Evolutionary conservation across 176 grass and related monocot genomes (phyloP), one percentile per base, ranked within the genome.

Genomic region (Areca catechu): DNA sequence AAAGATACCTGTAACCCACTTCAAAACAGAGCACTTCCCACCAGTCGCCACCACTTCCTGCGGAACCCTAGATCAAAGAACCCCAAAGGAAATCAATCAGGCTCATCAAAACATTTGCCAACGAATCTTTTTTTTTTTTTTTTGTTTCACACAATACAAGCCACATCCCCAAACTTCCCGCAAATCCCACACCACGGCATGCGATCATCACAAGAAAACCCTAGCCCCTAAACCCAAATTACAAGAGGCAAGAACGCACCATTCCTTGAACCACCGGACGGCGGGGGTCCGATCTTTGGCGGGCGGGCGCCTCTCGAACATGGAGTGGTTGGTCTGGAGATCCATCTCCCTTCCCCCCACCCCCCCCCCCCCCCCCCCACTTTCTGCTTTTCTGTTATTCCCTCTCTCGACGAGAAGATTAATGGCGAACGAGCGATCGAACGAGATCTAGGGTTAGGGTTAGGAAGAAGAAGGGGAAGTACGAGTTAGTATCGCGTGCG

Each of bases 201-300:
- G 25, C 19, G 49, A 28, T 53, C 48, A 63, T 22, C 60, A 19
- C 9, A 49, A 15, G 29, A 48, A 16, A 55, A 43, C 58, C 16
- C 4, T 54, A 16, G 16, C n/a, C 21, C 9, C 14, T 16, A 48
- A 23, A 19, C 10, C 22, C 2, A 18, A 56, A 19, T 9, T 50
- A 16, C 2, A 16, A 48, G 24, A 61, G 52, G 10, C 16, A 49
- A 57, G 1, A 58, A 62, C 58, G 71, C 53, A 95, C 89, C 89
- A 95, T 50, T 89, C 71, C 72, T 89, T 95, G 65, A 89, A 63
- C 89, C 89, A 95, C 30, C 85, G 85, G 15, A 80, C 64, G 64
- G 85, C 67, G 29, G 81, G 71, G 52, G 48, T 21, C 5, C 76
- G 68, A 24, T 48, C 74, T 74, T 53, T 73, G 68, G 17, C 56